A percentile compares a stretch with the other conserved stretches of the same genome.
Evolutionary conservation across 345 rosid species (phyloP).

Genomic region (Eucalyptus regnans): DNA sequence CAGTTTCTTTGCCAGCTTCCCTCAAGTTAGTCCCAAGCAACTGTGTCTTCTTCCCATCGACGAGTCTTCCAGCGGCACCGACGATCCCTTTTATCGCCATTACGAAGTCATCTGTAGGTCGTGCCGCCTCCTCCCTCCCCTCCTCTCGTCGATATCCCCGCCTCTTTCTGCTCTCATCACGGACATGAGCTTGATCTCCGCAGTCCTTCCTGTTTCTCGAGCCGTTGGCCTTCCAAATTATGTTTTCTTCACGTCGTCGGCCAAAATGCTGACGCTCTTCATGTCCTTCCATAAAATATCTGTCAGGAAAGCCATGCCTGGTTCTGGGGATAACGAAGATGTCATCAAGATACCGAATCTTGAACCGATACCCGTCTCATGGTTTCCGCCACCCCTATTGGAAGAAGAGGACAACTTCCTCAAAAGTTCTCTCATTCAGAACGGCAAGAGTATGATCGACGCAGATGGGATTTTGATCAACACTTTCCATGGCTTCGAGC

Average conservation of each 20-base stretch:
- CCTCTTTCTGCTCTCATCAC: conserved; percentile 16
- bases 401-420: not conserved
- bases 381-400: conserved; percentile 9
- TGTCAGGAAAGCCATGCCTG: not conserved
- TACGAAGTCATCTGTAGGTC: conserved; percentile 7
- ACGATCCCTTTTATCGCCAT: conserved; percentile 22
- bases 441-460: not conserved
- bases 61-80: not conserved
- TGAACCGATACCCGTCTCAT: conserved; percentile 4
- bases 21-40: conserved; percentile 1
- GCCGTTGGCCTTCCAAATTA: conserved; percentile 16
- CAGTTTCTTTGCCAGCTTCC: conserved; percentile 5
- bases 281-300: not conserved
- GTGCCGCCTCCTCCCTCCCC: conserved; percentile 9
- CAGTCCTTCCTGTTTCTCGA: conserved; percentile 11
- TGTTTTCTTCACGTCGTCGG: conserved; percentile 29
- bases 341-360: conserved; percentile 11
- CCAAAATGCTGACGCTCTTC: conserved; percentile 23
- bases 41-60: conserved; percentile 6
- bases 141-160: conserved; percentile 12
- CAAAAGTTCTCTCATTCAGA: not conserved
- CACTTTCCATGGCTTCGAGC: conserved; percentile 19
- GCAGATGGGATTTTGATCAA: conserved; percentile 23
- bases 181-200: conserved; percentile 19
- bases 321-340: not conserved